phyloP scores from a whole-genome alignment of 805 yeast species.

The Nakazawaea peltata region DNA sequence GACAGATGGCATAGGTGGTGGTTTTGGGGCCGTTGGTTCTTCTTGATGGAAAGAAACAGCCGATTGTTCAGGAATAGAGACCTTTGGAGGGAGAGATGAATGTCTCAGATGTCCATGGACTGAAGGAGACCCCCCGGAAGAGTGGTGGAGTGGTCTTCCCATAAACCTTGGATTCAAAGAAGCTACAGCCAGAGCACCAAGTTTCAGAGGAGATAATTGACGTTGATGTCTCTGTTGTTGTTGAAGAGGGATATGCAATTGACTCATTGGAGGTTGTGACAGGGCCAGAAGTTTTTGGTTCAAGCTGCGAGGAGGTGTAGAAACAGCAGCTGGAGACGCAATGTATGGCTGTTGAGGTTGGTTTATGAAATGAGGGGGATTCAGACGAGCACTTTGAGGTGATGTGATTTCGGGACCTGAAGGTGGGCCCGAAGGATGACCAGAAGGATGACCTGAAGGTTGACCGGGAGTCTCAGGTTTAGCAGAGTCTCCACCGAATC shows the following conservation, averaged over 20 bases:
- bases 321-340: constrained; percentile 6
- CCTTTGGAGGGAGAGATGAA: constrained; percentile 32
- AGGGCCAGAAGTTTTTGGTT: too few relatives aligned
- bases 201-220: constrained; percentile 59
- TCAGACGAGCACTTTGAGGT: constrained; percentile 21
- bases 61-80: constrained; percentile 23
- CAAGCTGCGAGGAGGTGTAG: neutral
- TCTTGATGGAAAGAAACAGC: constrained; percentile 18
- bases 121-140: too few relatives aligned
- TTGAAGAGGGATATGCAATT: neutral
- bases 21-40: constrained; percentile 12
- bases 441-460: constrained; percentile 15
- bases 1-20: constrained; percentile 24
- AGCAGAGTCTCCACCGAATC: constrained; percentile 18
- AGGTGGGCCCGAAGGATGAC: too few relatives aligned
- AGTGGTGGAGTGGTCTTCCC: too few relatives aligned
- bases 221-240: constrained; percentile 18
- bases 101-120: too few relatives aligned
- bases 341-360: constrained; percentile 4
- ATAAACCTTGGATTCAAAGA: constrained; percentile 20
- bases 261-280: constrained; percentile 15
- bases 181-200: constrained; percentile 69
- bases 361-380: too few relatives aligned
- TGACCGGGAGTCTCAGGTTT: constrained; percentile 14
- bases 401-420: constrained; percentile 7